These are phyloP conservation scores for Sporothrix phasma DNA, from an alignment of 2,329 filamentous ascomycete species.

Conservation along the genomic window DNA sequence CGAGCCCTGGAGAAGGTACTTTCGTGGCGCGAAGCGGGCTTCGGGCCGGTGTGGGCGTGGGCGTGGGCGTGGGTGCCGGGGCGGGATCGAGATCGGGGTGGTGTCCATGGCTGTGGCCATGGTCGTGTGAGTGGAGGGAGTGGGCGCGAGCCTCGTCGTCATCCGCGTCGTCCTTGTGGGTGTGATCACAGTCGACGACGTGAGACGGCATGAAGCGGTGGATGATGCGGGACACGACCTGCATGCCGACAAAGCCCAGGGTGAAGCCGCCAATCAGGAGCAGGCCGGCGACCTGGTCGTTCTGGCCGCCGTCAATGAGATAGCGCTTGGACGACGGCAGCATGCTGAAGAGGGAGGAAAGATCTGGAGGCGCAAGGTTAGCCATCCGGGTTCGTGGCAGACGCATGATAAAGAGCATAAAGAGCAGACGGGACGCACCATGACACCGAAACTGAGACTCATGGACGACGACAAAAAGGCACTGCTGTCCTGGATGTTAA, in stretches of 20 bases:
- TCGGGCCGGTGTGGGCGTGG: not conserved
- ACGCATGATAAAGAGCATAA: not conserved
- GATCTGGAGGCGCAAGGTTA: conserved; percentile 49
- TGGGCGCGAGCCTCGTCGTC: conserved; percentile 21
- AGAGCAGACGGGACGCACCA: conserved; percentile 51
- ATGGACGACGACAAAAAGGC: conserved; percentile 78
- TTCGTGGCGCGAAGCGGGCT: conserved; percentile 7
- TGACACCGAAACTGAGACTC: conserved; percentile 89
- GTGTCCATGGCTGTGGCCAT: not conserved
- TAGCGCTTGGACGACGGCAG: conserved; percentile 77
- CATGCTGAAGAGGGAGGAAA: conserved; percentile 93
- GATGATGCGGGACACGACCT: conserved; percentile 59
- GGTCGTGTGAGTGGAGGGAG: not conserved
- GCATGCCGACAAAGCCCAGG: conserved; percentile 64
- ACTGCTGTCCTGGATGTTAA: conserved; percentile 83
- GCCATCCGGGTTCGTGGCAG: not conserved
- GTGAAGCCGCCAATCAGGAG: conserved; percentile 61
- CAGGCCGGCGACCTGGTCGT: conserved; percentile 56
- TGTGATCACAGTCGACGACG: conserved; percentile 71
- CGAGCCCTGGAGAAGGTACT: not conserved
- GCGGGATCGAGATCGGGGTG: too few species aligned
- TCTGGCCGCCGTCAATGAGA: conserved; percentile 57
- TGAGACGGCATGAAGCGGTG: conserved; percentile 69
- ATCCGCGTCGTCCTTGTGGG: conserved; percentile 42
- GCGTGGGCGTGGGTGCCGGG: too few species aligned